Base-by-base conservation (phyloP, 768 basidiomycete genomes). In the Suillus tomentosus region DNA sequence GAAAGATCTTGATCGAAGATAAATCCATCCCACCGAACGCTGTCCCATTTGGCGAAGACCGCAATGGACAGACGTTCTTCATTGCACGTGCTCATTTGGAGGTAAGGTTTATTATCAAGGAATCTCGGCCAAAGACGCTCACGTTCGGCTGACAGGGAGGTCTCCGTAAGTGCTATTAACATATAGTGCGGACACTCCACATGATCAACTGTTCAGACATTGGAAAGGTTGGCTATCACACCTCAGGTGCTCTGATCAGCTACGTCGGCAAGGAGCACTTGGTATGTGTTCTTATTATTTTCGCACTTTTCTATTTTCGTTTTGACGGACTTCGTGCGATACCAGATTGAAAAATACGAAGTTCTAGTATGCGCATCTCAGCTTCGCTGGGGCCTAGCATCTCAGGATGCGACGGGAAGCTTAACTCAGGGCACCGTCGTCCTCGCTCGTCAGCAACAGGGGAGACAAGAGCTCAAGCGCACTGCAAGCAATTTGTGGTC, bases 341-440 rank as follows among this genome's bases (percentile, higher is more conserved):
- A 5, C 3, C 56, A 78, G 77, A 69, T 78, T 22, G 36, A 65
- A 57, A 61, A 70, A 43, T 78, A 76, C 36, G 77, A 78, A 60
- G 72, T 78, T 40, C 74, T 78, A 6, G 77, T 79, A 5, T 75
- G 76, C 56, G 74, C 74, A 22, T 76, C 75, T 22, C 73, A 74
- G 53, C 70, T 76, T 22, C 76, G 71, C 10, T 75, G 74, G 74
- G 72, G 72, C 27, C 72, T 76, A 43, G 47, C 74, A 34, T 17
- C 64, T 8, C 34, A 58, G 3, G 68, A 66, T 15, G 3, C 47
- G 9, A 66, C 71, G 3, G 47, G 60, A 5, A 47, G 51, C 42
- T 68, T 73, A 37, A 15, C 64, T 15, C 76, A 69, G 60, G 76
- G 74, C 2, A 77, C 74, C 0, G 73, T 76, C 50, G 62, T 76